phyloP scores from a whole-genome alignment of 1,284 basidiomycete genomes.

The Rugosomyces carneus region DNA sequence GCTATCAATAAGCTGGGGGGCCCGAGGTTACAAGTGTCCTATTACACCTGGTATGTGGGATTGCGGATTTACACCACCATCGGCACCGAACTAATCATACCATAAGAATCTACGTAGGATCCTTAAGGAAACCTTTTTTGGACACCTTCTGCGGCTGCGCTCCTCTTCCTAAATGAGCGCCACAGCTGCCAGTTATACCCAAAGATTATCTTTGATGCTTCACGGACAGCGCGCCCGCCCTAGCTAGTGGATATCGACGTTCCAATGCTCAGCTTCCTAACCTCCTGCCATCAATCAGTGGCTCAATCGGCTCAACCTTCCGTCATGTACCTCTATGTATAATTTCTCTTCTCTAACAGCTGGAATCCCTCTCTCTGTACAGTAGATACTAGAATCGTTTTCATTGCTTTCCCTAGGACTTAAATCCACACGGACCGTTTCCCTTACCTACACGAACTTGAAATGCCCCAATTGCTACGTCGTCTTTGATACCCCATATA shows the following conservation, averaged over 20 bases:
- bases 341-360: not conserved
- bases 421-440: too few species aligned
- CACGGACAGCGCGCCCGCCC: not conserved
- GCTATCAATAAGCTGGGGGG: not conserved
- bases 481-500: too few species aligned
- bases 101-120: conserved; percentile 5
- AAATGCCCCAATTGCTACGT: too few species aligned
- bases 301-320: not conserved
- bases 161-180: conserved; percentile 8
- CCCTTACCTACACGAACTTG: too few species aligned
- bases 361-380: not conserved
- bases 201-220: not conserved
- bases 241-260: not conserved
- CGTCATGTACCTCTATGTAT: not conserved
- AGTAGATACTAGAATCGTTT: not conserved
- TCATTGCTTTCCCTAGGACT: too few species aligned
- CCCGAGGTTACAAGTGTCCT: not conserved
- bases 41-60: conserved; percentile 7
- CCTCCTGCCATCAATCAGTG: not conserved
- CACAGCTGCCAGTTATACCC: conserved; percentile 5
- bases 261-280: not conserved
- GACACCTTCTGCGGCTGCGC: conserved; percentile 9
- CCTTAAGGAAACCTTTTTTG: conserved; percentile 9
- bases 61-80: not conserved
- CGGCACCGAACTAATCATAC: conserved; percentile 6